Percentiles rank a stretch among this genome's conserved stretches.
phyloP scores from a whole-genome alignment of 495 filamentous ascomycete genomes.

The Tuber umbilicatum region DNA sequence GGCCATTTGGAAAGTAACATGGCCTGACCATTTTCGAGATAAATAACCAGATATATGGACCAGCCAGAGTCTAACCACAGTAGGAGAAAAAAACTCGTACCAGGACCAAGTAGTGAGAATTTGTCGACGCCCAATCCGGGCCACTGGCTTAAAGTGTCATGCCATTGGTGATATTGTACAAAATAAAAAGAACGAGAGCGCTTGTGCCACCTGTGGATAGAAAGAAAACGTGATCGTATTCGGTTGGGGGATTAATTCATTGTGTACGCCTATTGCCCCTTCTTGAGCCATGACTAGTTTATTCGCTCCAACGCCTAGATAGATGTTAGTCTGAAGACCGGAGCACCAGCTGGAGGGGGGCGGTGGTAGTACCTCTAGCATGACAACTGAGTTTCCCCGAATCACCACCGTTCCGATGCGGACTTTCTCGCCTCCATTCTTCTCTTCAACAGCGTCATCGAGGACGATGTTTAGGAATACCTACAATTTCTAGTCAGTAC shows the following conservation, averaged over 20 bases:
- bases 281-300: conserved; percentile 42
- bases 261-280: not conserved
- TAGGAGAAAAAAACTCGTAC: not conserved
- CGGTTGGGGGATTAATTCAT: not conserved
- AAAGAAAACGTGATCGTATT: not conserved
- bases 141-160: not conserved
- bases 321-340: conserved; percentile 32
- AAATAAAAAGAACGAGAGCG: not conserved
- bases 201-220: not conserved
- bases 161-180: not conserved
- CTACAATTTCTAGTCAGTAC: conserved; percentile 47
- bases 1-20: not conserved
- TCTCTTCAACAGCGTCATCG: conserved; percentile 96
- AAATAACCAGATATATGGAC: not conserved
- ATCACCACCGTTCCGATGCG: conserved; percentile 93
- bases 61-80: not conserved
- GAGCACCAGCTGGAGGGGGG: not conserved
- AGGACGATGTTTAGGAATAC: conserved; percentile 98
- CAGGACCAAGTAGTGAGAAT: not conserved
- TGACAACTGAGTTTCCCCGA: conserved; percentile 90
- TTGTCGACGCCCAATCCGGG: not conserved
- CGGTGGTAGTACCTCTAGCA: conserved; percentile 67
- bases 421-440: conserved; percentile 82
- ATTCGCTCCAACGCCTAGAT: conserved; percentile 56
- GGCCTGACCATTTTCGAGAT: not conserved